Evolutionary conservation across 2,329 filamentous ascomycete genomes (phyloP).

Genomic region (Bimuria novae-zelandiae): DNA sequence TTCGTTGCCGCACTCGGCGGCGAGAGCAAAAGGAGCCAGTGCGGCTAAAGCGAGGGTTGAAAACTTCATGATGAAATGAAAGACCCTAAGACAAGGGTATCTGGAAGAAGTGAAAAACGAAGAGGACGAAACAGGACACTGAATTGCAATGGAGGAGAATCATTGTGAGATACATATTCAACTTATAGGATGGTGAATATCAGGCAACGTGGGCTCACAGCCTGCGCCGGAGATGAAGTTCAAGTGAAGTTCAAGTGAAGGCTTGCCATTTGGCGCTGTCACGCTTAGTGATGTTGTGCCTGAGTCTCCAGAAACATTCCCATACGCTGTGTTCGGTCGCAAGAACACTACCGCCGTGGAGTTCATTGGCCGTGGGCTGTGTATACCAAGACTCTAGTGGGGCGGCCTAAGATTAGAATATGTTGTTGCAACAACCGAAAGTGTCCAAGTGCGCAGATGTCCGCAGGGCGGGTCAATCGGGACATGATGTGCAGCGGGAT

Average conservation of each 20-base stretch:
- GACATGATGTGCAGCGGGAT: background rate
- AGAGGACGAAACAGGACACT: background rate
- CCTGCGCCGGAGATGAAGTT: background rate
- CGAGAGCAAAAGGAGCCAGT: slow-evolving; percentile 8
- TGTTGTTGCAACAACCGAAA: no score
- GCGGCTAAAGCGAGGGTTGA: slow-evolving; percentile 9
- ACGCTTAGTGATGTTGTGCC: background rate
- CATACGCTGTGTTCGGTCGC: background rate
- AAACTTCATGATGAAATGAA: slow-evolving; percentile 18
- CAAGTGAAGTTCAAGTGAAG: background rate
- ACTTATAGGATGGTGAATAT: background rate
- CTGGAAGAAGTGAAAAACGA: background rate
- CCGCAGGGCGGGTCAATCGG: background rate
- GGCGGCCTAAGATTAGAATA: background rate
- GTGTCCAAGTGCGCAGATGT: no score
- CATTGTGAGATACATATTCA: background rate
- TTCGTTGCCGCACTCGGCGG: slow-evolving; percentile 16
- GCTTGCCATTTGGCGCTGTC: background rate
- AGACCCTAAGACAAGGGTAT: slow-evolving; percentile 5
- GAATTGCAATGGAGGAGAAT: background rate
- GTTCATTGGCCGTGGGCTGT: background rate
- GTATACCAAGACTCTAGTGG: background rate
- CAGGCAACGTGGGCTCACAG: background rate
- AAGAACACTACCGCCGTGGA: background rate
- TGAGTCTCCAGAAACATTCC: background rate